phyloP scores from a whole-genome alignment of 805 yeast species.

The Barnettozyma botsteinii region DNA sequence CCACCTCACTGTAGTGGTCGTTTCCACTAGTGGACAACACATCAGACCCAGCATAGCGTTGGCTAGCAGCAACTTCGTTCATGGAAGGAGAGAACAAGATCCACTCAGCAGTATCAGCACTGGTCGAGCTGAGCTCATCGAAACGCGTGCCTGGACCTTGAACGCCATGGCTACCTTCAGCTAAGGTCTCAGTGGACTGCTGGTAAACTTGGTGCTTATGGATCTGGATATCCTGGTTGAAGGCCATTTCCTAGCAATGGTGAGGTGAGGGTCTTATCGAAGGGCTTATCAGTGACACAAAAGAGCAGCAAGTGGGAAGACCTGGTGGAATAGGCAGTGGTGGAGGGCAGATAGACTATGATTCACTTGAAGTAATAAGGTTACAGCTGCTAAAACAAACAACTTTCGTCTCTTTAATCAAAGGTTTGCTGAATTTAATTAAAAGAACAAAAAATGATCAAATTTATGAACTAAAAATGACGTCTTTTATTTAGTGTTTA shows the following conservation, averaged over 20 bases:
- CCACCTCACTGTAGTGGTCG: constrained; percentile 1
- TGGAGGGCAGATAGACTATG: too few relatives aligned
- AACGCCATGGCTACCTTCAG: not conserved
- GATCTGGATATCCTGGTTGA: constrained; percentile 8
- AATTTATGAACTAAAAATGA: too few relatives aligned
- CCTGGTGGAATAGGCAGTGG: too few relatives aligned
- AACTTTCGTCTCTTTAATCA: too few relatives aligned
- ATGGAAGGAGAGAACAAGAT: constrained; percentile 21
- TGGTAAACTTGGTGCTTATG: constrained; percentile 3
- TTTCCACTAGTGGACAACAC: constrained; percentile 17
- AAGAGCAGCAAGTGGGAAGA: not conserved
- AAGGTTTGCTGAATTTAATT: too few relatives aligned
- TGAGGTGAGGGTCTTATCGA: not conserved
- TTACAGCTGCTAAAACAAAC: too few relatives aligned
- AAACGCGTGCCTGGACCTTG: constrained; percentile 1
- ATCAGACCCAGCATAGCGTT: constrained; percentile 5
- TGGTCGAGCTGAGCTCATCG: constrained; percentile 22
- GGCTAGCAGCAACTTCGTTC: constrained; percentile 6
- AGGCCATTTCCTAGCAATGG: constrained; percentile 13
- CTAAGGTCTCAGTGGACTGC: not conserved
- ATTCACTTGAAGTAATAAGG: too few relatives aligned
- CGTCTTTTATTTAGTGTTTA: too few relatives aligned
- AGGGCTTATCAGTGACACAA: constrained; percentile 4
- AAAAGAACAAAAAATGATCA: too few relatives aligned
- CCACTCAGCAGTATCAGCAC: constrained; percentile 24